Evolutionary conservation across 176 grass and related monocot genomes (phyloP).

Genomic region (Guadua angustifolia): DNA sequence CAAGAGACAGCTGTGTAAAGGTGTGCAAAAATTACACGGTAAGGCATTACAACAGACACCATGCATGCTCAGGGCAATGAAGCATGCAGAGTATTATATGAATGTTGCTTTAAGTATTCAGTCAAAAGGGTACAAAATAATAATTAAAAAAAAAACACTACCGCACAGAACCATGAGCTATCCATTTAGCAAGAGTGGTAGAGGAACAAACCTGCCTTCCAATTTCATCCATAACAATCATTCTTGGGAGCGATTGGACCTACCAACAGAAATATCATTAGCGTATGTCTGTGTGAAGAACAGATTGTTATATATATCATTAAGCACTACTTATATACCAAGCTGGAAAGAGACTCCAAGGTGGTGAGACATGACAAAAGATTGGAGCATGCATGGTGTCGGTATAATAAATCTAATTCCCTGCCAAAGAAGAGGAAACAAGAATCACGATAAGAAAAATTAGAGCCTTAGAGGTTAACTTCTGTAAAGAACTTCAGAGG

Average conservation of each 20-base stretch:
- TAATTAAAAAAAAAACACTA: not conserved
- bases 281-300: constrained; percentile 1
- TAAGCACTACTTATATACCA: constrained; percentile 55
- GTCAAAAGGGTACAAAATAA: not conserved
- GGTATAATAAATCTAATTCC: constrained; percentile 95
- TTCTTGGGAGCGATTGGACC: constrained; percentile 91
- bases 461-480: too few species aligned
- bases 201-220: constrained; percentile 76
- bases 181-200: constrained; percentile 25
- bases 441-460: not conserved
- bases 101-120: constrained; percentile 13
- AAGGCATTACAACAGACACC: not conserved
- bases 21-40: not conserved
- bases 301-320: constrained; percentile 33
- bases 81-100: not conserved
- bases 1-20: not conserved
- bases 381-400: constrained; percentile 86
- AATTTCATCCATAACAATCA: constrained; percentile 99
- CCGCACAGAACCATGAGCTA: not conserved
- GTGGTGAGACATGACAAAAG: constrained; percentile 86
- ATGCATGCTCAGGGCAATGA: not conserved
- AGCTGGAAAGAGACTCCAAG: constrained; percentile 90
- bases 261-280: constrained; percentile 49
- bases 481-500: too few species aligned
- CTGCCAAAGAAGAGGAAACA: constrained; percentile 52